Base-by-base conservation (phyloP, 495 filamentous ascomycete species). In the Aspergillus avenaceus region DNA sequence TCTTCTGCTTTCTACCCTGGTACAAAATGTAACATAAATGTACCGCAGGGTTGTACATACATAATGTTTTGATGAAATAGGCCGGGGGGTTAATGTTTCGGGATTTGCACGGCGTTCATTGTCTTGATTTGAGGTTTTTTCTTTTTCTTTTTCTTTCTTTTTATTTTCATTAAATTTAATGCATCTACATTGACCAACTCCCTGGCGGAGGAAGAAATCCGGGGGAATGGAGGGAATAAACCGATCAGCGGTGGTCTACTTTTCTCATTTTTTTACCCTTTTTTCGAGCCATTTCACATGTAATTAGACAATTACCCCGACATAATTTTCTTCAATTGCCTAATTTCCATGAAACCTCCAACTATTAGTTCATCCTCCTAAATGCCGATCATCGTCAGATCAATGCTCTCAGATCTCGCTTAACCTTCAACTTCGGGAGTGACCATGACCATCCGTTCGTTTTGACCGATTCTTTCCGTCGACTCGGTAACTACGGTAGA, bases 401-500 rank as follows among this genome's bases (percentile, higher is more conserved):
- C 34, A 21, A 38, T n/a, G n/a, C 16, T 38, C 34, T 4, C 16
- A 38, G 34, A 12, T 32, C 42, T 45, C 26, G 42, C 26, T 32
- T 32, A 31, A 45, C 26, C n/a, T 45, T 27, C 42, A n/a, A n/a
- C n/a, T n/a, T n/a, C n/a, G n/a, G n/a, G n/a, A n/a, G n/a, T n/a
- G n/a, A n/a, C n/a, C n/a, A n/a, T n/a, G n/a, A n/a, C n/a, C n/a
- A n/a, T n/a, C n/a, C n/a, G n/a, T n/a, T n/a, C n/a, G n/a, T n/a
- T n/a, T n/a, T n/a, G n/a, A 42, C 40, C 40, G 40, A 27, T n/a
- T 42, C 40, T 42, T 42, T 42, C 40, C 40, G 40, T 42, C 31
- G 16, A n/a, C n/a, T n/a, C n/a, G n/a, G n/a, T n/a, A n/a, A n/a
- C n/a, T n/a, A n/a, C n/a, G n/a, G n/a, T n/a, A n/a, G n/a, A n/a